These are phyloP conservation scores for Coemansia sp. DNA, from an alignment of 192 early-diverging fungal species.

Conservation along the genomic window DNA sequence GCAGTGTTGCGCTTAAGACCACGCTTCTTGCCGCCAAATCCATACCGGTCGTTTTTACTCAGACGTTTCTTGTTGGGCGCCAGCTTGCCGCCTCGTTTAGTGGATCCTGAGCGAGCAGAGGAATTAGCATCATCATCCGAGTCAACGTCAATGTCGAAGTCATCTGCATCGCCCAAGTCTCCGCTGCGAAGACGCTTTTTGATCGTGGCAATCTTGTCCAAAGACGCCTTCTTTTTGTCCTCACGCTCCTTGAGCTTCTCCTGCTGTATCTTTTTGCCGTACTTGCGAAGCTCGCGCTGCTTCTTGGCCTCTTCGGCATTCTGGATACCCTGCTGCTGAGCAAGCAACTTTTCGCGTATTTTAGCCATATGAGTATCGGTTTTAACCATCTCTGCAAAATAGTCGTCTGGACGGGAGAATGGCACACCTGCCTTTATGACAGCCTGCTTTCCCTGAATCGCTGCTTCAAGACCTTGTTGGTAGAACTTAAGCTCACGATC, in stretches of 20 bases:
- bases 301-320: constrained; percentile 80
- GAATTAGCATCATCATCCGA: constrained; percentile 24
- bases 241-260: constrained; percentile 88
- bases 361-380: constrained; percentile 90
- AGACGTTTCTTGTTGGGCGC: constrained; percentile 56
- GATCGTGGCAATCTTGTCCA: constrained; percentile 88
- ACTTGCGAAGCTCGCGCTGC: constrained; percentile 92
- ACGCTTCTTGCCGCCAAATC: constrained; percentile 88
- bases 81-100: constrained; percentile 23
- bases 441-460: constrained; percentile 61
- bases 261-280: constrained; percentile 94
- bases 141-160: constrained; percentile 50
- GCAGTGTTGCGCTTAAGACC: constrained; percentile 75
- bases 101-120: background rate
- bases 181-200: constrained; percentile 77
- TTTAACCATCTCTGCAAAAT: constrained; percentile 99
- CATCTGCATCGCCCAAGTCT: constrained; percentile 42
- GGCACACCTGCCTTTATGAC: constrained; percentile 65
- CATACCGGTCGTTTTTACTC: constrained; percentile 81
- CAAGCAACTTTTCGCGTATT: constrained; percentile 81
- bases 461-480: constrained; percentile 84
- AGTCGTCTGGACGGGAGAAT: constrained; percentile 87
- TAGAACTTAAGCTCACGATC: constrained; percentile 93
- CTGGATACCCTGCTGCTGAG: constrained; percentile 77
- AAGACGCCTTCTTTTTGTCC: constrained; percentile 77